phyloP scores from a whole-genome alignment of 345 rosid genomes.

The Erysimum cheiranthoides region DNA sequence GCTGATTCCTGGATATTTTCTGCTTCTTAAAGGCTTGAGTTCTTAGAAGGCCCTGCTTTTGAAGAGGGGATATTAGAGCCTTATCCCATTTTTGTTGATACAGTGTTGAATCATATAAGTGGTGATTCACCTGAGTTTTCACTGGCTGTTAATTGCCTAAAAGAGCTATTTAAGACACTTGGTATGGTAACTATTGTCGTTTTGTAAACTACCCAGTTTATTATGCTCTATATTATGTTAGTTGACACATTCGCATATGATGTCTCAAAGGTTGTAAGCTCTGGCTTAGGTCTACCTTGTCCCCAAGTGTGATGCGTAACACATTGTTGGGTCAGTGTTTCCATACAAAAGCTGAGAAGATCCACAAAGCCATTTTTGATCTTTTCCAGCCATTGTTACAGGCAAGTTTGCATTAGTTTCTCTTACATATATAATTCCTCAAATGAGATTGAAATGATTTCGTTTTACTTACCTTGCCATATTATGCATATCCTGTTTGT shows the following conservation, averaged over 20 bases:
- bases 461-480: conserved; percentile 17
- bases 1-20: conserved; percentile 32
- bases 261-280: conserved; percentile 84
- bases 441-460: conserved; percentile 26
- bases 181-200: conserved; percentile 56
- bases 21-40: conserved; percentile 78
- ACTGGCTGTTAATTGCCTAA: conserved; percentile 84
- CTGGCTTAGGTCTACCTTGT: conserved; percentile 93
- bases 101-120: conserved; percentile 86
- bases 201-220: conserved; percentile 24
- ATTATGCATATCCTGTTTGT: conserved; percentile 31
- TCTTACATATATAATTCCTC: conserved; percentile 14
- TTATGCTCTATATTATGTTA: conserved; percentile 31
- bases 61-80: conserved; percentile 96
- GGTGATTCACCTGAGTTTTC: conserved; percentile 91
- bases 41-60: conserved; percentile 90
- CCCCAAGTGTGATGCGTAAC: conserved; percentile 96
- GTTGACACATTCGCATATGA: conserved; percentile 37
- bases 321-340: conserved; percentile 97
- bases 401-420: conserved; percentile 56
- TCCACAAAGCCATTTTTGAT: conserved; percentile 96
- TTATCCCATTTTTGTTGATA: conserved; percentile 92
- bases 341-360: conserved; percentile 88
- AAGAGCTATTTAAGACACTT: conserved; percentile 90
- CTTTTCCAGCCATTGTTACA: conserved; percentile 90